Conservation (phyloP, 345 rosid species). For the Eucalyptus pumila region DNA sequence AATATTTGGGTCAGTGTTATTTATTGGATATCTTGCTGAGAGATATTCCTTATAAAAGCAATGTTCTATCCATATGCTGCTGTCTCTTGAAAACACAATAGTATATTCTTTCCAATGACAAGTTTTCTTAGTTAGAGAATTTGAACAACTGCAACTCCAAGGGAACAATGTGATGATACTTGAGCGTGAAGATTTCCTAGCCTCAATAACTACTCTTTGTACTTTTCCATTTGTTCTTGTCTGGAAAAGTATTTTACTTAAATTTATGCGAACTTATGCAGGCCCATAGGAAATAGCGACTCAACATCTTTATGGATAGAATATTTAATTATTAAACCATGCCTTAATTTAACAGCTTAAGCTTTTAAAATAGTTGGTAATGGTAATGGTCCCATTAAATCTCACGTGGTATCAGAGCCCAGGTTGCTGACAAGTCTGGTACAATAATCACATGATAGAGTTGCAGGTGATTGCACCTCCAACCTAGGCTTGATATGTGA, state of each 20-base stretch:
- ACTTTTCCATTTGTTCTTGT: neutral
- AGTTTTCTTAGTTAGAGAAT: neutral
- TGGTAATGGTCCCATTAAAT: too few relatives aligned
- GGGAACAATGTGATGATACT: neutral
- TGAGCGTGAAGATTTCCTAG: neutral
- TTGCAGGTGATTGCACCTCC: too few relatives aligned
- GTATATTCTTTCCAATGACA: neutral
- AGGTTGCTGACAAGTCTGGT: too few relatives aligned
- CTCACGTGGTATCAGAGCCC: too few relatives aligned
- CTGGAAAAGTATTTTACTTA: neutral
- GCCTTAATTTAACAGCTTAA: too few relatives aligned
- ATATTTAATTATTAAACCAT: too few relatives aligned
- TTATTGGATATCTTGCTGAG: neutral
- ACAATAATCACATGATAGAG: too few relatives aligned
- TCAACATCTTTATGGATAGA: too few relatives aligned
- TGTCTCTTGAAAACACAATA: neutral
- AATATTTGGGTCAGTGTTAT: neutral
- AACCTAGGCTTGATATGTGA: too few relatives aligned
- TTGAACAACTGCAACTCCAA: neutral
- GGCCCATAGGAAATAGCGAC: too few relatives aligned
- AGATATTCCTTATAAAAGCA: neutral
- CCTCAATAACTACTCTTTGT: neutral
- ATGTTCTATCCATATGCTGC: neutral
- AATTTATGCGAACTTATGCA: too few relatives aligned
- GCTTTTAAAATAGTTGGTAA: too few relatives aligned